Evolutionary conservation across 805 yeast genomes (phyloP).

Genomic region (Spathaspora hagerdaliae): DNA sequence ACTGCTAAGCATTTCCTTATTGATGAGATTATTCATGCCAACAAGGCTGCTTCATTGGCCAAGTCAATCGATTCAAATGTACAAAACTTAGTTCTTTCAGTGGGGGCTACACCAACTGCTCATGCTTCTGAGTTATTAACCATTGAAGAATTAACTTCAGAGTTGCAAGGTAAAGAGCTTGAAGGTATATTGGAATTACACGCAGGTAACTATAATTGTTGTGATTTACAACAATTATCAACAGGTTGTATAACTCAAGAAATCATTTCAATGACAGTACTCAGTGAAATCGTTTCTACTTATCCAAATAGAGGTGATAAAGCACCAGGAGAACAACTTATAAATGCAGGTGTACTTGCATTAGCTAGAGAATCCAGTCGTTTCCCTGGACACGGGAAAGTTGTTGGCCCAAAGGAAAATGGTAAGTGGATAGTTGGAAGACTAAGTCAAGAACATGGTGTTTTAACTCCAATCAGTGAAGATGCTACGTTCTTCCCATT

Average conservation of each 20-base stretch:
- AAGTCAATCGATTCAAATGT: constrained; percentile 28
- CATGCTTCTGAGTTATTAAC: constrained; percentile 45
- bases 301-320: constrained; percentile 54
- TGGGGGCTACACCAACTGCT: constrained; percentile 82
- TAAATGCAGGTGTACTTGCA: constrained; percentile 72
- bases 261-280: constrained; percentile 58
- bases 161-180: constrained; percentile 12
- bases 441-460: constrained; percentile 78
- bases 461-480: constrained; percentile 45
- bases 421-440: constrained; percentile 64
- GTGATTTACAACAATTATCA: constrained; percentile 74
- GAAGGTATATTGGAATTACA: constrained; percentile 59
- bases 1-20: constrained; percentile 46
- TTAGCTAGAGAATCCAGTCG: constrained; percentile 63
- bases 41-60: constrained; percentile 46
- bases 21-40: constrained; percentile 57
- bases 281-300: constrained; percentile 52
- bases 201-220: constrained; percentile 76
- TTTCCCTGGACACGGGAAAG: constrained; percentile 56
- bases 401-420: constrained; percentile 36
- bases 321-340: constrained; percentile 55
- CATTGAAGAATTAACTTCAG: constrained; percentile 13
- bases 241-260: constrained; percentile 60
- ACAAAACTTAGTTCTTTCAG: constrained; percentile 48
- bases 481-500: constrained; percentile 40